Conservation (phyloP, 2,329 filamentous ascomycete genomes). For the Nothophaeocryptopus gaeumannii region DNA sequence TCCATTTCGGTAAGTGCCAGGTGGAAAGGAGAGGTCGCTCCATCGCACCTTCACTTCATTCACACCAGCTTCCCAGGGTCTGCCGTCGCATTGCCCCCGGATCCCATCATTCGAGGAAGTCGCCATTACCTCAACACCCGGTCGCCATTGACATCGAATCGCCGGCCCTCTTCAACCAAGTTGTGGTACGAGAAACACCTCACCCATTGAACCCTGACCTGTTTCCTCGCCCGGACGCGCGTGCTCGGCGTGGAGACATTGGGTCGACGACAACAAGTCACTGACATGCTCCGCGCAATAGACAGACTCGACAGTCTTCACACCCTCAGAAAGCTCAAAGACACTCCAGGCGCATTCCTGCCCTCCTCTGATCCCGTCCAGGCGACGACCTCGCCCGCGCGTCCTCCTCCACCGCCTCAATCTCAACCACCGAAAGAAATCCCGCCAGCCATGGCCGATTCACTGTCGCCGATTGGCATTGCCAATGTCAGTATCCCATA, state of each 20-base stretch:
- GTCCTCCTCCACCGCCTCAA: constrained; percentile 9
- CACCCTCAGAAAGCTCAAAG: constrained; percentile 6
- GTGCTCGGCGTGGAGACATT: constrained; percentile 6
- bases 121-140: not conserved
- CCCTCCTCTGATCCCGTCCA: constrained; percentile 5
- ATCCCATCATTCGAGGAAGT: too few relatives aligned
- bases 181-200: not conserved
- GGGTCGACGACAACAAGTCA: constrained; percentile 4
- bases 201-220: not conserved
- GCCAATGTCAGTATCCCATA: constrained; percentile 61
- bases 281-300: constrained; percentile 9
- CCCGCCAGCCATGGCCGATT: constrained; percentile 57
- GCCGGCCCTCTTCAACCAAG: not conserved
- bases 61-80: constrained; percentile 7
- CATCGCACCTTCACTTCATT: constrained; percentile 11
- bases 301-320: not conserved
- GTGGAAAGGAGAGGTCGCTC: constrained; percentile 16
- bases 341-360: constrained; percentile 11
- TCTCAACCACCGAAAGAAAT: constrained; percentile 4
- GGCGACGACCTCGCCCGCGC: constrained; percentile 6
- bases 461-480: constrained; percentile 68
- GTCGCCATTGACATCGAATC: not conserved
- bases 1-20: constrained; percentile 21
- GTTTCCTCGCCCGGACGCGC: constrained; percentile 1
- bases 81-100: constrained; percentile 7